Evolutionary conservation across 1,284 basidiomycete species (phyloP).

Genomic region (Cutaneotrichosporon cavernicola): DNA sequence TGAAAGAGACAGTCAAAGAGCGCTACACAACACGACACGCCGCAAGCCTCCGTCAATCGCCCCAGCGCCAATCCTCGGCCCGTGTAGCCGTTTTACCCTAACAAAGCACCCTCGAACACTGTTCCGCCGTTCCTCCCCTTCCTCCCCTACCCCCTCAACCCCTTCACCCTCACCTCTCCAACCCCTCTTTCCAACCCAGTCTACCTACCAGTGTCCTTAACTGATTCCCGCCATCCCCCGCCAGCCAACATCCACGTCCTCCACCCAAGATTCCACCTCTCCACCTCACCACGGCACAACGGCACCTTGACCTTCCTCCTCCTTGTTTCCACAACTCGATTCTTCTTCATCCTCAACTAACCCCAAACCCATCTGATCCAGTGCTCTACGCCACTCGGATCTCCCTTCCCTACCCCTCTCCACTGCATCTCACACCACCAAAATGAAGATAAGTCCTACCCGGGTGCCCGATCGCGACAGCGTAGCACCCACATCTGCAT

Average conservation of each 20-base stretch:
- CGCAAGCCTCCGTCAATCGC: too few species aligned
- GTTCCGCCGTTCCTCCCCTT: background rate
- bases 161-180: background rate
- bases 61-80: background rate
- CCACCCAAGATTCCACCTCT: background rate
- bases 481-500: background rate
- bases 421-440: constrained; percentile 3
- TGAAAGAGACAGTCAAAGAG: too few species aligned
- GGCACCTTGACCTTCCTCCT: background rate
- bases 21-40: too few species aligned
- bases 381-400: constrained; percentile 1
- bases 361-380: background rate
- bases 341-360: background rate
- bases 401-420: constrained; percentile 5
- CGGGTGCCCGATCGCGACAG: background rate
- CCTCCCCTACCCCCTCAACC: background rate
- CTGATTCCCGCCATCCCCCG: background rate
- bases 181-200: background rate
- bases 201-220: background rate
- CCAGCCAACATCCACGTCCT: background rate
- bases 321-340: background rate
- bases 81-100: background rate
- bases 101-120: constrained; percentile 1
- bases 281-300: background rate
- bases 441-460: constrained; percentile 46